Evolutionary conservation across 1,139 yeast species (phyloP).

Genomic region (Saccharomyces uvarum): DNA sequence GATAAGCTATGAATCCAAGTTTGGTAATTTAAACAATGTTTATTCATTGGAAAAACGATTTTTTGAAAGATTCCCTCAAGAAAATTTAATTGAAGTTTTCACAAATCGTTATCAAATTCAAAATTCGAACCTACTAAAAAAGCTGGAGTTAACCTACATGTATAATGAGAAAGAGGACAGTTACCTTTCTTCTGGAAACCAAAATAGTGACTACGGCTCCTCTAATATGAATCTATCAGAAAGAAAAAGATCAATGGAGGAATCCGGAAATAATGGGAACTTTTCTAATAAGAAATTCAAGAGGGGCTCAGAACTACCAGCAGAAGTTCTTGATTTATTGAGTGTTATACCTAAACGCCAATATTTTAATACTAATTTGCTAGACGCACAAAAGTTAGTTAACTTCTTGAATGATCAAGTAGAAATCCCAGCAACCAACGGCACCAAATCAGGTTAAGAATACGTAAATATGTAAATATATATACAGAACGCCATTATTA

Average conservation of each 20-base stretch:
- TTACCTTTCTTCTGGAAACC: neutral
- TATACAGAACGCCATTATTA: neutral
- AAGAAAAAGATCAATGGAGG: conserved; percentile 5
- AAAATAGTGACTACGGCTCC: neutral
- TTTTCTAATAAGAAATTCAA: conserved; percentile 12
- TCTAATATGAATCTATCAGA: conserved; percentile 4
- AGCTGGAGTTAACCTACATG: conserved; percentile 26
- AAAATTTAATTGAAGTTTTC: conserved; percentile 31
- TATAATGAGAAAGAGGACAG: conserved; percentile 7
- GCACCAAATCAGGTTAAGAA: neutral
- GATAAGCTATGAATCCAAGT: conserved; percentile 47
- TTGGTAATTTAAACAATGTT: conserved; percentile 64
- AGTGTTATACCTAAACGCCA: conserved; percentile 30
- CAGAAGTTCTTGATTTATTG: conserved; percentile 25
- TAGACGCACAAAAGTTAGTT: conserved; percentile 27
- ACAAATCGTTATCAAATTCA: conserved; percentile 36
- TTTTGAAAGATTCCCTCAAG: conserved; percentile 57
- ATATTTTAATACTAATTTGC: conserved; percentile 28
- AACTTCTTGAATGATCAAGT: conserved; percentile 28
- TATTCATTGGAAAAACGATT: conserved; percentile 60
- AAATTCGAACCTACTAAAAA: conserved; percentile 25
- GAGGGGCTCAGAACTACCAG: conserved; percentile 17
- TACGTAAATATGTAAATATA: neutral
- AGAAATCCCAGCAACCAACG: conserved; percentile 18
- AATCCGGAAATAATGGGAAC: conserved; percentile 16